phyloP scores from a whole-genome alignment of 179 eudicot species.

The Sideroxylon spinosum region DNA sequence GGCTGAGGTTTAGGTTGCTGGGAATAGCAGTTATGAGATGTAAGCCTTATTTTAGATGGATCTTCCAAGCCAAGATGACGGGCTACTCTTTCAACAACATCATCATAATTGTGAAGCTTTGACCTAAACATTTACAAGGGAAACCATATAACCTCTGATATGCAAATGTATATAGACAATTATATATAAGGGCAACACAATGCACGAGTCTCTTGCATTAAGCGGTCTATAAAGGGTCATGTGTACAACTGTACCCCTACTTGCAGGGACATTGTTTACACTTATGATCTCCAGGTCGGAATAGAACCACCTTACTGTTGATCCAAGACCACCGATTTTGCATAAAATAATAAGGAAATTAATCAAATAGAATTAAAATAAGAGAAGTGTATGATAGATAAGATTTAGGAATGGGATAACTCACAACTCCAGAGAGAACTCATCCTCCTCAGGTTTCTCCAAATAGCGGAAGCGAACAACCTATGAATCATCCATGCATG shows the following conservation, averaged over 20 bases:
- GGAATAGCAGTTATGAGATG: constrained; percentile 93
- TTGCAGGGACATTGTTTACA: too few species aligned
- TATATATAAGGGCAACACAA: not conserved
- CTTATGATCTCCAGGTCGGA: too few species aligned
- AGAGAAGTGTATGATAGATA: not conserved
- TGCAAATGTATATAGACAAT: not conserved
- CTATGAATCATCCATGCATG: constrained; percentile 27
- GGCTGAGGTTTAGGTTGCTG: constrained; percentile 96
- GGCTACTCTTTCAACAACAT: constrained; percentile 87
- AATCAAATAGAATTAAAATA: not conserved
- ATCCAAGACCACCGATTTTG: too few species aligned
- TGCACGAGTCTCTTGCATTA: too few species aligned
- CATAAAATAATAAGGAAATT: not conserved
- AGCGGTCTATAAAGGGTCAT: too few species aligned
- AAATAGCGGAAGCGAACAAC: constrained; percentile 82
- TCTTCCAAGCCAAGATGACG: constrained; percentile 71
- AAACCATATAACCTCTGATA: constrained; percentile 2
- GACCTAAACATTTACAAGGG: constrained; percentile 44
- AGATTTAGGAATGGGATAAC: constrained; percentile 24
- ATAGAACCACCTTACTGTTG: too few species aligned
- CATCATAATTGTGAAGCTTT: constrained; percentile 73
- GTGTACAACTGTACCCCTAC: too few species aligned
- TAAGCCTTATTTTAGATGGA: constrained; percentile 84
- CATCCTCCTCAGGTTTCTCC: constrained; percentile 93
- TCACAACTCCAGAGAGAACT: constrained; percentile 81